These are phyloP conservation scores for Sporothrix phasma DNA, from an alignment of 2,329 filamentous ascomycete genomes.

Conservation along the genomic window DNA sequence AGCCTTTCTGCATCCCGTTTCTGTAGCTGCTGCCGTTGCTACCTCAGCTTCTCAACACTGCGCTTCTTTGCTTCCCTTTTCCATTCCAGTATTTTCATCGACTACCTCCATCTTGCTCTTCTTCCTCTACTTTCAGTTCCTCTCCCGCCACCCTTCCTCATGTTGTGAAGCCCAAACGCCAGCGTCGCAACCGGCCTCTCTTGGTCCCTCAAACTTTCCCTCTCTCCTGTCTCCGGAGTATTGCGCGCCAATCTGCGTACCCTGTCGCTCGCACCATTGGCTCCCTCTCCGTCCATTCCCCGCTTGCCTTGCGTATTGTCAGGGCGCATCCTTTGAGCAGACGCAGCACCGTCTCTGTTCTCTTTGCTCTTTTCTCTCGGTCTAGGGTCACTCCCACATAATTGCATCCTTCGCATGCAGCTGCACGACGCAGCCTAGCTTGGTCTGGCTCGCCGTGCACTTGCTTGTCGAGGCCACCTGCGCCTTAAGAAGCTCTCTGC, in stretches of 20 bases:
- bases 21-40: background rate
- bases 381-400: background rate
- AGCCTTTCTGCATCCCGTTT: background rate
- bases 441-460: background rate
- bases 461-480: background rate
- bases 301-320: background rate
- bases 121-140: background rate
- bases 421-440: conserved; percentile 12
- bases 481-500: conserved; percentile 13
- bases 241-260: background rate
- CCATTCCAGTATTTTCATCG: background rate
- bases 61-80: background rate
- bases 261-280: background rate
- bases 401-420: conserved; percentile 10
- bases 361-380: background rate
- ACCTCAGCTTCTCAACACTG: conserved; percentile 6
- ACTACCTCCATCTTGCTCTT: background rate
- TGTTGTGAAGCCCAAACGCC: background rate
- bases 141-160: background rate
- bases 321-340: background rate
- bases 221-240: background rate
- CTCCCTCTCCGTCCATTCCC: background rate
- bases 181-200: conserved; percentile 1
- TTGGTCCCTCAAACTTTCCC: background rate
- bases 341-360: background rate